Evolutionary conservation across 1,284 basidiomycete species (phyloP), one percentile per base, ranked within the genome.

Genomic region (Apiotrichum montevideense): DNA sequence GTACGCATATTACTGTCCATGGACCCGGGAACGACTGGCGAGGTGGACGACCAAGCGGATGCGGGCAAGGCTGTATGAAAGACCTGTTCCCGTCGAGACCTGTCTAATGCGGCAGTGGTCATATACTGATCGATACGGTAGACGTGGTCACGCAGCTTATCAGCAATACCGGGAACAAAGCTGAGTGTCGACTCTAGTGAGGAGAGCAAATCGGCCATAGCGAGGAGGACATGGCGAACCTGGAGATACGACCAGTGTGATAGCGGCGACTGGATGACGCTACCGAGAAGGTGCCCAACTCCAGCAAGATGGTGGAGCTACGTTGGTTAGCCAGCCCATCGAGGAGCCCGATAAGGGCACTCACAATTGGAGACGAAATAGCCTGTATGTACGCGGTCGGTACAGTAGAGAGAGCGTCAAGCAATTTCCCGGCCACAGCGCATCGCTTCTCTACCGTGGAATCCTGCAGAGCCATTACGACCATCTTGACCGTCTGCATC

Each of bases 231-330:
- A 13, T 66, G 67, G 47, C 74, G 65, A 34, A 73, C 72, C 52
- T 72, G 69, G n/a, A 75, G 59, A 52, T 73, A 76, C 4, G 61
- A 61, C 49, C 65, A 68, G 29, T 72, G 70, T 0, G 69, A 71
- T 2, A 76, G 57, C 0, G 73, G 72, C 3, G 65, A 66, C 48
- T 73, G 71, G 42, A 75, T 72, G 48, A 75, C 69, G 13, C 64
- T 60, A 29, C 71, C 73, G 8, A 76, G 66, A n/a, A 76, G 66
- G 51, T 76, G 73, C 14, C 74, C 74, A 9, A 76, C 70, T 11
- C 73, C 73, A 0, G 74, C 74, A 6, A 75, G 59, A 51, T 76
- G 74, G 42, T 75, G 72, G 40, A 76, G 59, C 73, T 73, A 54
- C 5, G 8, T 6, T 34, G 3, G 45, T 54, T 35, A 57, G 53